Percentiles rank a stretch among this genome's conserved stretches.
Evolutionary conservation across 2,329 filamentous ascomycete species (phyloP).

Genomic region (Ophiocordyceps polyrhachis-furcata): DNA sequence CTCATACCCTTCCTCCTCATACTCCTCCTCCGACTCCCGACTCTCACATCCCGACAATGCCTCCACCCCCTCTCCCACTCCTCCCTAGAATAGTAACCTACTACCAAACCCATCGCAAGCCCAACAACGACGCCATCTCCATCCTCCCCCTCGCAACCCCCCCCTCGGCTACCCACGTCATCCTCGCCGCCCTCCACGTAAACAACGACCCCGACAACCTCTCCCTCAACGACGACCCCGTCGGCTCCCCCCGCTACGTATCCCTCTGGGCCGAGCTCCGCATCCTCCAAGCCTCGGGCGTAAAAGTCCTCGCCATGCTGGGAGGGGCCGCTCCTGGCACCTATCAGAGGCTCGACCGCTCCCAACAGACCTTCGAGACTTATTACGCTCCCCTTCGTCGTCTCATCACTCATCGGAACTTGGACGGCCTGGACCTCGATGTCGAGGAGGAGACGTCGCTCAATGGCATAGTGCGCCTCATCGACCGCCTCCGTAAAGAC

Average conservation of each 20-base stretch:
- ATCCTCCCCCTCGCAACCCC: conserved; percentile 31
- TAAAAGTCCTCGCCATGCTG: conserved; percentile 73
- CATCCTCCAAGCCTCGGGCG: conserved; percentile 49
- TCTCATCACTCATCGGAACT: conserved; percentile 38
- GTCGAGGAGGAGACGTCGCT: conserved; percentile 63
- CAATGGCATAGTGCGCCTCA: conserved; percentile 43
- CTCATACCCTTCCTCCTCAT: too few relatives aligned
- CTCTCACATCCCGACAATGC: conserved; percentile 2
- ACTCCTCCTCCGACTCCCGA: neutral
- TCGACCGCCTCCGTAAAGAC: conserved; percentile 47
- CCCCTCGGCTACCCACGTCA: conserved; percentile 54
- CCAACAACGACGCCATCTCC: conserved; percentile 25
- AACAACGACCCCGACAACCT: conserved; percentile 47
- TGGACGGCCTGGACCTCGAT: conserved; percentile 61
- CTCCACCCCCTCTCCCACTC: neutral
- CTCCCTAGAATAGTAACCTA: conserved; percentile 31
- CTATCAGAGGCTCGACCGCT: conserved; percentile 39
- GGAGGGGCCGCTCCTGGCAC: conserved; percentile 68
- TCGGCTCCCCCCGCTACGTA: conserved; percentile 45
- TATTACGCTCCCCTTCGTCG: conserved; percentile 54
- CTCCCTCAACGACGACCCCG: conserved; percentile 64
- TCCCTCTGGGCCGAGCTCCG: conserved; percentile 64
- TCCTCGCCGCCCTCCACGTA: conserved; percentile 72
- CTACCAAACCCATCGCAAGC: conserved; percentile 32
- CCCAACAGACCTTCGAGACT: conserved; percentile 41